These are phyloP conservation scores for Bocquillonia castaneifolia DNA, from an alignment of 441 rosid genomes.

Conservation along the genomic window DNA sequence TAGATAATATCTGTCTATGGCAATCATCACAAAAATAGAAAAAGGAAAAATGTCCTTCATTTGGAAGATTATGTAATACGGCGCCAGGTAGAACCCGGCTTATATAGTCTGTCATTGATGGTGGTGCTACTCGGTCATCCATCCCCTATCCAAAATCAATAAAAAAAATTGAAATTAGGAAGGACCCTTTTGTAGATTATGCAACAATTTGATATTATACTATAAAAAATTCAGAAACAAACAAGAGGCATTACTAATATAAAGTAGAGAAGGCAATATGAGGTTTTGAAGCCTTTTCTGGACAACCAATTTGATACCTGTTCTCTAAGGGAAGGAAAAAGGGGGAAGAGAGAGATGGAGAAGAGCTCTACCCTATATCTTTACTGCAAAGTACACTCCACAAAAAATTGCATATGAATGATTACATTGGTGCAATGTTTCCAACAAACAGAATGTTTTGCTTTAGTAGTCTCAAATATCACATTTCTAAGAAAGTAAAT, in stretches of 20 bases:
- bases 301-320: neutral
- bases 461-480: neutral
- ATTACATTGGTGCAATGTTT: neutral
- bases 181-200: neutral
- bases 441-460: neutral
- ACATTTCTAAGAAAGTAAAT: neutral
- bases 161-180: neutral
- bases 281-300: neutral
- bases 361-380: neutral
- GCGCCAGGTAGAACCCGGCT: slow-evolving; percentile 67
- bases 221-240: neutral
- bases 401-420: neutral
- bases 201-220: neutral
- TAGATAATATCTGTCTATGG: slow-evolving; percentile 59
- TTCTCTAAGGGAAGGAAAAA: neutral
- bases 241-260: neutral
- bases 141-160: slow-evolving; percentile 56
- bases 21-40: slow-evolving; percentile 76
- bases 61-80: slow-evolving; percentile 54
- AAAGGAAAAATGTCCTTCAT: slow-evolving; percentile 82
- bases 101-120: slow-evolving; percentile 59
- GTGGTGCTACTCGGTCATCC: slow-evolving; percentile 73
- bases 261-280: neutral
- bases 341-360: neutral
- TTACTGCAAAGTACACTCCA: neutral